These are phyloP conservation scores for Plasmodium knowlesi DNA, from an alignment of 169 alveolate species.

Conservation along the genomic window DNA sequence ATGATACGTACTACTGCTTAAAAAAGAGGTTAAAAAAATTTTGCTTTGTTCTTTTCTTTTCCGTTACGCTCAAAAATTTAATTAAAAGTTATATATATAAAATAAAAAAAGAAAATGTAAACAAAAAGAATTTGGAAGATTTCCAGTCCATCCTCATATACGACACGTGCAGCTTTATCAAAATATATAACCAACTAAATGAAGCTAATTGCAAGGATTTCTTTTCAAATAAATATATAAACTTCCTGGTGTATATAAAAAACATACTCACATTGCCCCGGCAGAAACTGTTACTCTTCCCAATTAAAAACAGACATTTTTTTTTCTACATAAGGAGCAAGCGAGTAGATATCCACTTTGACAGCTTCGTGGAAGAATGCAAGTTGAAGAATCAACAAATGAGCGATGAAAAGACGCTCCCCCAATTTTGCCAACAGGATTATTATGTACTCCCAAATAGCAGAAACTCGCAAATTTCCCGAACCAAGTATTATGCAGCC, in stretches of 20 bases:
- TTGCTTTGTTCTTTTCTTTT: slow-evolving; percentile 52
- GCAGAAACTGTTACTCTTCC: slow-evolving; percentile 13
- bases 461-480: background rate
- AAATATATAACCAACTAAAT: slow-evolving; percentile 49
- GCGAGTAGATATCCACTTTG: slow-evolving; percentile 53
- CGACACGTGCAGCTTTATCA: slow-evolving; percentile 71
- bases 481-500: background rate
- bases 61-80: slow-evolving; percentile 66
- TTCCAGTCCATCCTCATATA: slow-evolving; percentile 63
- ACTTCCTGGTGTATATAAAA: slow-evolving; percentile 36
- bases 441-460: background rate
- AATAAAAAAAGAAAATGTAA: slow-evolving; percentile 55
- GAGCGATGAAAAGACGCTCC: background rate
- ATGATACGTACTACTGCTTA: slow-evolving; percentile 50
- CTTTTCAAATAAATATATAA: slow-evolving; percentile 42
- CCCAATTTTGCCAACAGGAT: background rate
- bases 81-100: slow-evolving; percentile 58
- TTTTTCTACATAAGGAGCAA: slow-evolving; percentile 50
- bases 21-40: slow-evolving; percentile 48
- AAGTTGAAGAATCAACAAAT: background rate
- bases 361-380: slow-evolving; percentile 4
- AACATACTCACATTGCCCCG: slow-evolving; percentile 45
- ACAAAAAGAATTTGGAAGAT: slow-evolving; percentile 32
- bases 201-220: slow-evolving; percentile 38
- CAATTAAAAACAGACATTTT: slow-evolving; percentile 41